phyloP scores from a whole-genome alignment of 2,329 filamentous ascomycete species.

The Elsinoe fawcettii region DNA sequence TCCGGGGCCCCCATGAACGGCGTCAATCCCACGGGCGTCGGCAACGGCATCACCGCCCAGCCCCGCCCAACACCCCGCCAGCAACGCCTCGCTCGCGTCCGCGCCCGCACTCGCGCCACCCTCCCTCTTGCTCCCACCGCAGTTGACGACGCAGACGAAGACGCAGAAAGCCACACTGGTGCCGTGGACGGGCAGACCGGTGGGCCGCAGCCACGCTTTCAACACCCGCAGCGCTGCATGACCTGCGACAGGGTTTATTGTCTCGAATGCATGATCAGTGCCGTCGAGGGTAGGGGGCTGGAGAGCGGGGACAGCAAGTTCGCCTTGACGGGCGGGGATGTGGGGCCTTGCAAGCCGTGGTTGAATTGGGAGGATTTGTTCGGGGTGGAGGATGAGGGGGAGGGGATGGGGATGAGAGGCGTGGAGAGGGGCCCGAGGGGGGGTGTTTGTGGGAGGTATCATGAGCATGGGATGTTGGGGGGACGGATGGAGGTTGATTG shows the following conservation, averaged over 20 bases:
- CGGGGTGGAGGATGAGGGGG: neutral
- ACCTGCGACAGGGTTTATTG: slow-evolving; percentile 38
- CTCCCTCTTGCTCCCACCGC: neutral
- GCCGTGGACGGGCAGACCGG: neutral
- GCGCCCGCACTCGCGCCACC: slow-evolving; percentile 9
- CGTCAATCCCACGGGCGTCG: neutral
- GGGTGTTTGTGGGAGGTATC: slow-evolving; percentile 30
- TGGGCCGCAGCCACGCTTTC: neutral
- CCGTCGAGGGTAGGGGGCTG: slow-evolving; percentile 22
- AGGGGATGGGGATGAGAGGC: neutral
- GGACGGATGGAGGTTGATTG: slow-evolving; percentile 2
- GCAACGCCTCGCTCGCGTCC: neutral
- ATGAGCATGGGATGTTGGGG: slow-evolving; percentile 27
- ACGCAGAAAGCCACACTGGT: neutral
- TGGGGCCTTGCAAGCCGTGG: slow-evolving; percentile 34
- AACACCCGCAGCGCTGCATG: slow-evolving; percentile 30
- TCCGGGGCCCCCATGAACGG: neutral
- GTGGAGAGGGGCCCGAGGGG: slow-evolving; percentile 23
- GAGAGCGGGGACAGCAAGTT: slow-evolving; percentile 21
- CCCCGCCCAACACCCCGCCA: neutral
- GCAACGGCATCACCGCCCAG: slow-evolving; percentile 18
- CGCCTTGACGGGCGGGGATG: slow-evolving; percentile 25
- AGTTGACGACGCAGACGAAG: neutral
- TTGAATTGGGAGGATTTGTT: slow-evolving; percentile 16
- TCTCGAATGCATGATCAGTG: slow-evolving; percentile 28